phyloP scores from a whole-genome alignment of 1,284 basidiomycete genomes.

The Ceratobasidium sp. region DNA sequence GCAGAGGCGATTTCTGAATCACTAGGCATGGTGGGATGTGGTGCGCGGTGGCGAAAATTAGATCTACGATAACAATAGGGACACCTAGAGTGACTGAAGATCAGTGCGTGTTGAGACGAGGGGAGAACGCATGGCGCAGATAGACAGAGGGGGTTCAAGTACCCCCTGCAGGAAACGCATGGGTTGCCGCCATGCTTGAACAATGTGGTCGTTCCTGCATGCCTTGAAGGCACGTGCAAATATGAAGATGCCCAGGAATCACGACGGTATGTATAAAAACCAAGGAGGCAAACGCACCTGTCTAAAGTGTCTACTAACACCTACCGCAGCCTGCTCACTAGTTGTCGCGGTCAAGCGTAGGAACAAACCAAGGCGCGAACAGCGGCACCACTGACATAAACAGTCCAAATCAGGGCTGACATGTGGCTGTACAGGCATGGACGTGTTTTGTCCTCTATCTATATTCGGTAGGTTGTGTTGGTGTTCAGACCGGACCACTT shows the following conservation, averaged over 20 bases:
- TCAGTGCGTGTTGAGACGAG: slow-evolving; percentile 34
- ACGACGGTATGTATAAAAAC: not conserved
- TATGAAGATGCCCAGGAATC: not conserved
- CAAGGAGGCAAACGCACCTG: not conserved
- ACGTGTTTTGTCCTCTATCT: too few relatives aligned
- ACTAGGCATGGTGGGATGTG: slow-evolving; percentile 62
- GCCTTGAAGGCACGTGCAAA: slow-evolving; percentile 19
- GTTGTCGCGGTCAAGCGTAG: not conserved
- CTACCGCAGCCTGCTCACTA: slow-evolving; percentile 2
- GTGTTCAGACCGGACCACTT: too few relatives aligned
- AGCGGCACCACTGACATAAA: not conserved
- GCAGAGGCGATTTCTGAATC: slow-evolving; percentile 78
- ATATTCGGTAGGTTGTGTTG: too few relatives aligned
- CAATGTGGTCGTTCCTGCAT: slow-evolving; percentile 21
- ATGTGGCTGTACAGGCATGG: slow-evolving; percentile 6
- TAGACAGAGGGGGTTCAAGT: slow-evolving; percentile 27
- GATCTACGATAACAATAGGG: not conserved
- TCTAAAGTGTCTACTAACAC: not conserved
- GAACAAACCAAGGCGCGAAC: not conserved
- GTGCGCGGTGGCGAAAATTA: slow-evolving; percentile 46
- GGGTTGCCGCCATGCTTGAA: slow-evolving; percentile 21
- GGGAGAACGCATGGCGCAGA: slow-evolving; percentile 19
- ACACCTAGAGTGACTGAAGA: slow-evolving; percentile 28
- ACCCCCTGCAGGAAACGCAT: not conserved
- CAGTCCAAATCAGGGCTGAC: slow-evolving; percentile 16